Base-by-base conservation (phyloP, 2,329 filamentous ascomycete species). In the Phyllosticta ampelicida region DNA sequence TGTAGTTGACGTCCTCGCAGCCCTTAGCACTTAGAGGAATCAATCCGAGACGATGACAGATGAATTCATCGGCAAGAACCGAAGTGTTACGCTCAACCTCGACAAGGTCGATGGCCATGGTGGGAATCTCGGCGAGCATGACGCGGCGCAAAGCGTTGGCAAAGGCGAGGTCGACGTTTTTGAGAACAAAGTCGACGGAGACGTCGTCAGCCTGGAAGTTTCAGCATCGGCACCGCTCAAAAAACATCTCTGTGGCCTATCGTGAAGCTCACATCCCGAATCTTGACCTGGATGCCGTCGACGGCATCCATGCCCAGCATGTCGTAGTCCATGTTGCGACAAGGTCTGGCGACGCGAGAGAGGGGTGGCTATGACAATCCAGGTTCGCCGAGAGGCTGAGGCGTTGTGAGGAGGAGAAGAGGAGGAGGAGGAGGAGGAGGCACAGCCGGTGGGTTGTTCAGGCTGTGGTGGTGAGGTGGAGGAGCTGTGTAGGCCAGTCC, bases 11-110 rank as follows among this genome's bases (percentile, higher is more conserved):
- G 54, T 85, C 80, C 64, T 91, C 88, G 65, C 92, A 86, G 68
- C 89, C 87, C 68, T 89, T 88, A 60, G 89, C 89, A 70, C 87
- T 86, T 53, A 99, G 83, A 0, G 94, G 94, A 59, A 97, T 85
- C 52, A 97, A 83, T 29, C 94, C 92, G 13, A 99, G 81, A 51
- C 92, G 87, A 74, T 97, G 92, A 53, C 89, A 87, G 64, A 99
- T 86, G 73, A 97, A 96, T 74, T 99, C 92, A 74, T 99, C 92
- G 61, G 92, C 89, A 13, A 97, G 84, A 4, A 96, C 91, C n/a
- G 91, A 95, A 60, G 87, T 95, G 78, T 99, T 99, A 67, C 81
- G 82, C 69, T 95, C 86, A 63, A 99, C 86, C 73, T 97, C 90
- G 62, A 97, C 91, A 13, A 96, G 82, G 69, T 99, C 92, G 72